phyloP scores from a whole-genome alignment of 306 rosid genomes.

The Vachellia pachyceras region DNA sequence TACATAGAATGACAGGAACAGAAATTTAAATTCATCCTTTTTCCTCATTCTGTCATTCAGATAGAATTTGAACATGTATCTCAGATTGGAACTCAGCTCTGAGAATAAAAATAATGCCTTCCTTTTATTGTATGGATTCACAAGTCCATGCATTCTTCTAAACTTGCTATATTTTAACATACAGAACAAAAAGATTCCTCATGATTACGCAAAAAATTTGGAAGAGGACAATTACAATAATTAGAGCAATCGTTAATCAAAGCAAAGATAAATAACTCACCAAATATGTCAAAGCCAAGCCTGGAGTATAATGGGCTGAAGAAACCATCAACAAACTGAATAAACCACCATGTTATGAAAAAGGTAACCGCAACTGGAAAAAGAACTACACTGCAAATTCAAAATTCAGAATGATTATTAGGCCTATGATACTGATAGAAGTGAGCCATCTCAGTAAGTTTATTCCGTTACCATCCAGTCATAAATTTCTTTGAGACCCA shows the following conservation, averaged over 20 bases:
- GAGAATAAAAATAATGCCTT: constrained; percentile 19
- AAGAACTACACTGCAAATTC: constrained; percentile 82
- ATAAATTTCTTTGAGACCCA: constrained; percentile 96
- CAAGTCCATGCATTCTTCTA: neutral
- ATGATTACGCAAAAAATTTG: neutral
- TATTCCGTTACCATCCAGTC: constrained; percentile 83
- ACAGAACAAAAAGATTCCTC: neutral
- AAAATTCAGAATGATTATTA: constrained; percentile 41
- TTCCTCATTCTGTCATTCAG: constrained; percentile 17
- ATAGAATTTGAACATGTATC: neutral
- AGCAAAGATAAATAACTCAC: constrained; percentile 53
- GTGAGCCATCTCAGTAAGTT: constrained; percentile 19
- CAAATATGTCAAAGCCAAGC: constrained; percentile 86
- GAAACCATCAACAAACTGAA: constrained; percentile 93
- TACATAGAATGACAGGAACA: neutral
- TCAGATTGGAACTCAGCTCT: constrained; percentile 27
- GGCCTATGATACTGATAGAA: constrained; percentile 16
- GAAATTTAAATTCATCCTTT: neutral
- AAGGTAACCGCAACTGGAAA: constrained; percentile 94
- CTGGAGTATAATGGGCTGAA: constrained; percentile 85
- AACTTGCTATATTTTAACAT: neutral
- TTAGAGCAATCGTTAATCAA: constrained; percentile 10
- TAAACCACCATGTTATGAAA: constrained; percentile 92
- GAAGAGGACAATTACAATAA: neutral
- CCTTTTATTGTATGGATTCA: neutral